Evolutionary conservation across 2,329 filamentous ascomycete genomes (phyloP).

Genomic region (Cadophora malorum): DNA sequence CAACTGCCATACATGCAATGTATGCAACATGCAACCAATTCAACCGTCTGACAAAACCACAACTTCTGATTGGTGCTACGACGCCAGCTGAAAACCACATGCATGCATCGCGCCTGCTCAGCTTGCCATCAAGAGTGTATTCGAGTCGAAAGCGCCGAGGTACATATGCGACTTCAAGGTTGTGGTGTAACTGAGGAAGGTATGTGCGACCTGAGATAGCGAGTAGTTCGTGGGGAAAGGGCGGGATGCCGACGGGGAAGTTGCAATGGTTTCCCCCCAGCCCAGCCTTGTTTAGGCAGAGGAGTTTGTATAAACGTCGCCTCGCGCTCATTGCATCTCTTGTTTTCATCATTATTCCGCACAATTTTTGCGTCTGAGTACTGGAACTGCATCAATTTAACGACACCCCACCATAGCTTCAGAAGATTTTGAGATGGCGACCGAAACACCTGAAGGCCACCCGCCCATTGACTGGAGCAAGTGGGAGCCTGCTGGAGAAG

Average conservation of each 20-base stretch:
- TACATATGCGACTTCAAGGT: background rate
- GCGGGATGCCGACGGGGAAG: background rate
- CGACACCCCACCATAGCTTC: background rate
- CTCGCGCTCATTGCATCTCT: background rate
- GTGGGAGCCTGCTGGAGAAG: constrained; percentile 34
- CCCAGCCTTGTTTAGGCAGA: constrained; percentile 9
- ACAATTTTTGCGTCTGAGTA: background rate
- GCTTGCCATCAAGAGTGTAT: background rate
- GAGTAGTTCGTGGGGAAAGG: background rate
- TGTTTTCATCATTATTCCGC: background rate
- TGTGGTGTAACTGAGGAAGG: background rate
- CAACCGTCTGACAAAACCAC: constrained; percentile 10
- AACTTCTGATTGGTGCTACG: background rate
- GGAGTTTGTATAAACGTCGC: background rate
- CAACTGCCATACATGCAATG: background rate
- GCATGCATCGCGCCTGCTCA: constrained; percentile 6
- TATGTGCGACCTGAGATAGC: background rate
- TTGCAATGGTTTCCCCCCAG: background rate
- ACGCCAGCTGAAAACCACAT: constrained; percentile 18
- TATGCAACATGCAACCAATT: background rate
- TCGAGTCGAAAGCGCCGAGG: too few relatives aligned
- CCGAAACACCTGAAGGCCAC: constrained; percentile 25
- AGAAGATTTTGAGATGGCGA: constrained; percentile 19
- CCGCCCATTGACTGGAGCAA: constrained; percentile 31
- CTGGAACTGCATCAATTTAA: background rate